These are phyloP conservation scores for Penicillium sp. DNA, from an alignment of 2,329 filamentous ascomycete species.

Conservation along the genomic window DNA sequence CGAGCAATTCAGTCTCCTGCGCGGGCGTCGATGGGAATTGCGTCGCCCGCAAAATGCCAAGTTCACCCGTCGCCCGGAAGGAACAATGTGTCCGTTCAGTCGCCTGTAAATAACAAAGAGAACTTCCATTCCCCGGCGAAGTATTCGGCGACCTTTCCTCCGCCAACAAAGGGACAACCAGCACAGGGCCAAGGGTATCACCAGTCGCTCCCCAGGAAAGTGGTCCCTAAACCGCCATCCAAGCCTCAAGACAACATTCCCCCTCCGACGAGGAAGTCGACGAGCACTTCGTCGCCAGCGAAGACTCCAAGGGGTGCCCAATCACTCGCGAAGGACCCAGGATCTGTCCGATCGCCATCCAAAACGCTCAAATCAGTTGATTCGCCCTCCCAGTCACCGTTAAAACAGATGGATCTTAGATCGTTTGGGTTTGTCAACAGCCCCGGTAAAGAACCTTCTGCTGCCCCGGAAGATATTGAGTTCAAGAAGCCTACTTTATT, in stretches of 20 bases:
- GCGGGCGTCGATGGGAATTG: not conserved
- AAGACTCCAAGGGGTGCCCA: not conserved
- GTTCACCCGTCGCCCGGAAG: not conserved
- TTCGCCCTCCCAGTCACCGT: not conserved
- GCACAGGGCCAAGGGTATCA: not conserved
- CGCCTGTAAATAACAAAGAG: not conserved
- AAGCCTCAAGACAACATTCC: not conserved
- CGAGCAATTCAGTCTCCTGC: not conserved
- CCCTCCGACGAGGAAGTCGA: not conserved
- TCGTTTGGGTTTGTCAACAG: not conserved
- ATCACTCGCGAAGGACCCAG: not conserved
- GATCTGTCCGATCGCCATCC: not conserved
- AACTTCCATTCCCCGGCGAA: not conserved
- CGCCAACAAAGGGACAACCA: not conserved
- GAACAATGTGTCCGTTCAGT: not conserved
- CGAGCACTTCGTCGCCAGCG: not conserved
- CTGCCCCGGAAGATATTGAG: not conserved
- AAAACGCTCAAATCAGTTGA: not conserved
- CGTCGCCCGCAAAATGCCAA: not conserved
- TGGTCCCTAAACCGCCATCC: not conserved
- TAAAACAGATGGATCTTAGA: constrained; percentile 1
- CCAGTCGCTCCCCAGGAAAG: not conserved
- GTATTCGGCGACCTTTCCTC: not conserved
- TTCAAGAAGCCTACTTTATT: constrained; percentile 3
- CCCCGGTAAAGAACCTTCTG: not conserved